These are phyloP conservation scores for Byssochlamys sp. DNA, from an alignment of 2,329 filamentous ascomycete species.

Conservation along the genomic window DNA sequence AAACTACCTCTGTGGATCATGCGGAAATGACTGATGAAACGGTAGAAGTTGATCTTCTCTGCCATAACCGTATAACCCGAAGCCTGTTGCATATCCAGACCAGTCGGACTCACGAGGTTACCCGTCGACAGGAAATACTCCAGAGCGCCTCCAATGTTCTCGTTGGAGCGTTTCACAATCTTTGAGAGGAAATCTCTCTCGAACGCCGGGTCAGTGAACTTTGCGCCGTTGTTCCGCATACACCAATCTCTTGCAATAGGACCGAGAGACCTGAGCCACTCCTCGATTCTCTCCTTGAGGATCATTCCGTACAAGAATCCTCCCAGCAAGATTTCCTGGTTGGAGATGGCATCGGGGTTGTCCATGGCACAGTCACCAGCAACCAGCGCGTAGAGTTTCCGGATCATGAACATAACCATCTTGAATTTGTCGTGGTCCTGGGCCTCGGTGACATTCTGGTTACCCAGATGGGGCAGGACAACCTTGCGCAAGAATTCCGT, in stretches of 20 bases:
- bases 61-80: slow-evolving; percentile 94
- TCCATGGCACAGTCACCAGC: slow-evolving; percentile 87
- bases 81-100: slow-evolving; percentile 85
- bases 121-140: slow-evolving; percentile 96
- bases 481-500: slow-evolving; percentile 84
- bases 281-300: slow-evolving; percentile 85
- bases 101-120: slow-evolving; percentile 81
- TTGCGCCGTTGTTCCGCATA: slow-evolving; percentile 41
- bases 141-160: slow-evolving; percentile 75
- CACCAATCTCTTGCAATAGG: slow-evolving; percentile 47
- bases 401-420: slow-evolving; percentile 87
- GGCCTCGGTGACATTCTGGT: slow-evolving; percentile 68
- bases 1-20: slow-evolving; percentile 99
- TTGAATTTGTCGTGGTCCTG: slow-evolving; percentile 90
- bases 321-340: slow-evolving; percentile 87
- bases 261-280: slow-evolving; percentile 64
- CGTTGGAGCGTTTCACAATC: slow-evolving; percentile 72
- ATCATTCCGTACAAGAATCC: slow-evolving; percentile 93
- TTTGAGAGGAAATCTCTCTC: slow-evolving; percentile 66
- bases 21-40: slow-evolving; percentile 97
- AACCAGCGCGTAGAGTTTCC: slow-evolving; percentile 86
- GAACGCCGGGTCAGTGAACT: slow-evolving; percentile 69
- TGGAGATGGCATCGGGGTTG: slow-evolving; percentile 92
- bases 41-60: slow-evolving; percentile 97
- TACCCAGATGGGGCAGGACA: slow-evolving; percentile 83